Evolutionary conservation across 306 rosid genomes (phyloP).

Genomic region (Fragaria vesca): DNA sequence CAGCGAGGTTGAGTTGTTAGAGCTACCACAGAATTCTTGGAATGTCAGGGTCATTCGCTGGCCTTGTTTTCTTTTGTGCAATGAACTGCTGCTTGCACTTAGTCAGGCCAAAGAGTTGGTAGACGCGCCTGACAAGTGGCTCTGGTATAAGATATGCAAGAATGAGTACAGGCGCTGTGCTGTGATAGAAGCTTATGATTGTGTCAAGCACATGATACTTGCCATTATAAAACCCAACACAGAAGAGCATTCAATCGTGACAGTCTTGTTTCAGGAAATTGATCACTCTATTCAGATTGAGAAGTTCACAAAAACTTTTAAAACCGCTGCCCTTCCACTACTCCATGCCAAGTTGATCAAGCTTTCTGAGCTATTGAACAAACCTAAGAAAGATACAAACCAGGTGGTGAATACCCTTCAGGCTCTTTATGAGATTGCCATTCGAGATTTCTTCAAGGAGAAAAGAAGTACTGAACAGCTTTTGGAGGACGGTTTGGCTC

Average conservation of each 20-base stretch:
- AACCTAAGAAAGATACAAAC: slow-evolving; percentile 53
- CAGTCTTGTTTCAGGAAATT: slow-evolving; percentile 77
- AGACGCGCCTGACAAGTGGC: slow-evolving; percentile 77
- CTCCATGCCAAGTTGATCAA: slow-evolving; percentile 74
- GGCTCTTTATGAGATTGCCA: slow-evolving; percentile 87
- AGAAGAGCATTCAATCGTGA: slow-evolving; percentile 87
- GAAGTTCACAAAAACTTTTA: slow-evolving; percentile 73
- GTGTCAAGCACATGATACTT: slow-evolving; percentile 67
- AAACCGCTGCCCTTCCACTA: slow-evolving; percentile 71
- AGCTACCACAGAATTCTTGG: slow-evolving; percentile 88
- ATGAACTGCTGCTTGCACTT: slow-evolving; percentile 87
- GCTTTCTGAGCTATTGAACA: slow-evolving; percentile 67
- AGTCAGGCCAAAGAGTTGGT: slow-evolving; percentile 90
- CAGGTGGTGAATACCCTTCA: slow-evolving; percentile 79
- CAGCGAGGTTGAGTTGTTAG: slow-evolving; percentile 78
- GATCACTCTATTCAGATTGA: slow-evolving; percentile 79
- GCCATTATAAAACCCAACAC: slow-evolving; percentile 55
- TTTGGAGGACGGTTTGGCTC: slow-evolving; percentile 80
- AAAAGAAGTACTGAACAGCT: slow-evolving; percentile 60
- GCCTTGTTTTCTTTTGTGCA: slow-evolving; percentile 97
- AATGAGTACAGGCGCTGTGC: slow-evolving; percentile 89
- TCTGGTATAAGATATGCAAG: slow-evolving; percentile 80
- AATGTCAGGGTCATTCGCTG: slow-evolving; percentile 88
- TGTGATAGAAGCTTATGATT: slow-evolving; percentile 83
- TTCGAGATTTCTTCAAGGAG: slow-evolving; percentile 77